Percentiles rank a stretch among this genome's conserved stretches.
Evolutionary conservation across 202 grass and related monocot genomes (phyloP).

Genomic region (Hordeum pubiflorum): DNA sequence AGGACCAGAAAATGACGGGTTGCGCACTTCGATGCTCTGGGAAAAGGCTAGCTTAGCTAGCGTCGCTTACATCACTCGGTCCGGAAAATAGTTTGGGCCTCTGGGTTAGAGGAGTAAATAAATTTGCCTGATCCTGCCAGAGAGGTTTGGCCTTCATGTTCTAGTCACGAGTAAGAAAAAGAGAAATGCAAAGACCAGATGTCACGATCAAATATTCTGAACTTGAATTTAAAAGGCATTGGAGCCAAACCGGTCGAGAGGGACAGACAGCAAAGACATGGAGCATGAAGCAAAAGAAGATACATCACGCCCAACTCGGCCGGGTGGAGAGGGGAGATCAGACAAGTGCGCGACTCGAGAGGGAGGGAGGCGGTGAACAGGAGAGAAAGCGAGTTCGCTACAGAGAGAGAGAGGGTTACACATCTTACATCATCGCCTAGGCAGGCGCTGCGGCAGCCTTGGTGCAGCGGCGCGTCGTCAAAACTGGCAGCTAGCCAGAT

Average conservation of each 20-base stretch:
- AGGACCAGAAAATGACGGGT: not conserved
- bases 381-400: conserved; percentile 8
- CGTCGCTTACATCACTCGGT: conserved; percentile 4
- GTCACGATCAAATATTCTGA: conserved; percentile 46
- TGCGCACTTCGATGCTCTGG: not conserved
- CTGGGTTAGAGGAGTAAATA: not conserved
- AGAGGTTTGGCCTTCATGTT: not conserved
- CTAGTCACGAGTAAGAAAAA: not conserved
- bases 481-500: conserved; percentile 37
- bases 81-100: not conserved
- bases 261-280: conserved; percentile 20
- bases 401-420: not conserved
- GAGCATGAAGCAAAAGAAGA: not conserved
- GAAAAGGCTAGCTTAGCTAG: not conserved
- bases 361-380: conserved; percentile 27
- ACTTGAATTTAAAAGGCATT: conserved; percentile 32
- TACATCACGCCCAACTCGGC: not conserved
- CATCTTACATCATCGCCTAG: not conserved
- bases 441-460: not conserved
- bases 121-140: not conserved
- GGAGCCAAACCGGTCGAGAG: conserved; percentile 36
- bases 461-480: conserved; percentile 39
- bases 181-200: conserved; percentile 26
- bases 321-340: not conserved
- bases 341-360: conserved; percentile 27